These are phyloP conservation scores for Fusarium denticulatum DNA, from an alignment of 2,329 filamentous ascomycete species.

Conservation along the genomic window DNA sequence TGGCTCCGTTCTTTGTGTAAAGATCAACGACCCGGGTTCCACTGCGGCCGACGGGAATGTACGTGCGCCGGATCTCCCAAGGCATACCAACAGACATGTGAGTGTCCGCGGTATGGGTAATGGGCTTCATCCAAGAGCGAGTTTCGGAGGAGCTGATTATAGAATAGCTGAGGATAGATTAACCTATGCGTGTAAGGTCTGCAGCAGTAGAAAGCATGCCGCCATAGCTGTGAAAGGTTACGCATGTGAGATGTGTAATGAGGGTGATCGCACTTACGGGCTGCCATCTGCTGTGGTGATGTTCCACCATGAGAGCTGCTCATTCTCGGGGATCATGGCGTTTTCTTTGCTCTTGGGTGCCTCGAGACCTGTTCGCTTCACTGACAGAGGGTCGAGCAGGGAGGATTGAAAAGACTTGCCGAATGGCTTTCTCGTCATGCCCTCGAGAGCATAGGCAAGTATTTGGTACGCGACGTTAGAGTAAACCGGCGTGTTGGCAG, in stretches of 20 bases:
- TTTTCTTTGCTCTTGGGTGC: neutral
- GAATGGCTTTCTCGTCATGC: conserved; percentile 1
- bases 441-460: conserved; percentile 6
- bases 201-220: conserved; percentile 13
- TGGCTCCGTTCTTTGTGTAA: conserved; percentile 9
- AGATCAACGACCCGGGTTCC: neutral
- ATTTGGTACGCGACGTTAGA: conserved; percentile 11
- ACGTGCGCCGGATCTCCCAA: conserved; percentile 13
- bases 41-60: neutral
- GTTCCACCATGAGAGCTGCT: neutral
- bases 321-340: neutral
- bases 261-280: neutral
- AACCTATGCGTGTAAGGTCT: neutral
- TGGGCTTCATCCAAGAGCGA: conserved; percentile 10
- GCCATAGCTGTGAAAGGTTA: neutral
- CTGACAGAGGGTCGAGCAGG: neutral
- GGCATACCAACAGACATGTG: conserved; percentile 14
- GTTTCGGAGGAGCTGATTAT: neutral
- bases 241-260: fast-evolving
- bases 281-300: neutral
- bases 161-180: conserved; percentile 8
- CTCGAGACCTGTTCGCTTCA: neutral
- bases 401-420: neutral
- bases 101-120: neutral
- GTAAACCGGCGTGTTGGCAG: conserved; percentile 7